Conservation (phyloP, 176 grass and related monocot genomes). For the Phyllostachys edulis region DNA sequence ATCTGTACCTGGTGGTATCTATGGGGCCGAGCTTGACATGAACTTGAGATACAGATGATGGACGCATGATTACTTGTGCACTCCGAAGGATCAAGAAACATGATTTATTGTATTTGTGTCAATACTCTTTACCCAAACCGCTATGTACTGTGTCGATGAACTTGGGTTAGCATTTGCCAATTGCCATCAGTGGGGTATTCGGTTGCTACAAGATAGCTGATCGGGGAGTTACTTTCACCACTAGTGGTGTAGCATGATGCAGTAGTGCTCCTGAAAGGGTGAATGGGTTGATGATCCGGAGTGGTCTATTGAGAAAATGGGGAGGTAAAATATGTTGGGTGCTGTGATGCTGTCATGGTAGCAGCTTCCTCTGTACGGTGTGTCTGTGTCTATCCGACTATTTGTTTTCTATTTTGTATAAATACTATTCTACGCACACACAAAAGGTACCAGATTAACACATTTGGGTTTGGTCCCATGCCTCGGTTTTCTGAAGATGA, state of each 20-base stretch:
- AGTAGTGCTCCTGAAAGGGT: slow-evolving; percentile 10
- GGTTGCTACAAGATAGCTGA: slow-evolving; percentile 6
- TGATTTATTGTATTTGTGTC: slow-evolving; percentile 32
- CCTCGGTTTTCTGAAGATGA: background rate
- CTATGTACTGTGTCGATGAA: slow-evolving; percentile 31
- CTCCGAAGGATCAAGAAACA: background rate
- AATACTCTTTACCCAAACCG: background rate
- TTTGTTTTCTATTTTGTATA: slow-evolving; percentile 44
- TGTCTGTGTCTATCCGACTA: slow-evolving; percentile 7
- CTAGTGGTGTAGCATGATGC: slow-evolving; percentile 17
- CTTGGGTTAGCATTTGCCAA: slow-evolving; percentile 29
- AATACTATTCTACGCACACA: slow-evolving; percentile 17
- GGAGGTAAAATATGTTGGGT: background rate
- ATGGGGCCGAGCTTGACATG: slow-evolving; percentile 59
- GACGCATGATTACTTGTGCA: background rate
- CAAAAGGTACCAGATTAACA: slow-evolving; percentile 30
- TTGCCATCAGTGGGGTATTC: background rate
- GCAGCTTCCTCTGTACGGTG: slow-evolving; percentile 30
- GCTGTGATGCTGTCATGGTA: background rate
- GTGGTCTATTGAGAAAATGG: background rate
- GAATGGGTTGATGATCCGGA: slow-evolving; percentile 4
- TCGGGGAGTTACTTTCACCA: background rate
- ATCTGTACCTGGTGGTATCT: slow-evolving; percentile 54
- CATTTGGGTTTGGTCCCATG: background rate
- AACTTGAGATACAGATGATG: slow-evolving; percentile 71